Evolutionary conservation across 2,329 filamentous ascomycete species (phyloP).

Genomic region (Hypoxylon rubiginosum): DNA sequence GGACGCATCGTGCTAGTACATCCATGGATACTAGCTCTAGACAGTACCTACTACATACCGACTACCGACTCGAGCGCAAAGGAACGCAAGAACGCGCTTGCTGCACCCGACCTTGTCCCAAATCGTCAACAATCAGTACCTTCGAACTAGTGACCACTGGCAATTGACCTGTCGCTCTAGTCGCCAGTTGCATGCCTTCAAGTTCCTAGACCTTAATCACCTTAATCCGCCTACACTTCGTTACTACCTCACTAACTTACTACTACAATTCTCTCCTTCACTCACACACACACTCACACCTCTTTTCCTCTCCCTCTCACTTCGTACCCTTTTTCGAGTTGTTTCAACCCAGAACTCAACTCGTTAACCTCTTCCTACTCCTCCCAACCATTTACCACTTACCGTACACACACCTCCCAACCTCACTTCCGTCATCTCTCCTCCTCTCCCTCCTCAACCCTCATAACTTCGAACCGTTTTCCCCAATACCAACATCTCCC

Average conservation of each 20-base stretch:
- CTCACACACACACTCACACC: conserved; percentile 22
- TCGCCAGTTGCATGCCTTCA: conserved; percentile 24
- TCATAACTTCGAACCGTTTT: conserved; percentile 27
- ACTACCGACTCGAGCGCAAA: conserved; percentile 8
- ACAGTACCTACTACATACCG: conserved; percentile 39
- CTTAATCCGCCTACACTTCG: conserved; percentile 13
- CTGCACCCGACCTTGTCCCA: conserved; percentile 38
- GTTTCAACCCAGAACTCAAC: conserved; percentile 36
- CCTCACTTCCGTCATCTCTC: conserved; percentile 44
- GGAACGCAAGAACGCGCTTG: conserved; percentile 36
- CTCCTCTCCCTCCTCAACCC: conserved; percentile 39
- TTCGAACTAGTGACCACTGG: not conserved
- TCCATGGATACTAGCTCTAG: conserved; percentile 43
- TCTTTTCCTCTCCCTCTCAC: conserved; percentile 42
- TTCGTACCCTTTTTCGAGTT: conserved; percentile 45
- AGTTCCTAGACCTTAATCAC: not conserved
- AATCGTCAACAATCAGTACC: conserved; percentile 31
- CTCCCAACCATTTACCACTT: conserved; percentile 19
- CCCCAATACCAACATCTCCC: conserved; percentile 44
- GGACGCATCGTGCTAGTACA: not conserved
- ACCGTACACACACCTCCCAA: conserved; percentile 39
- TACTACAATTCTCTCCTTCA: conserved; percentile 13
- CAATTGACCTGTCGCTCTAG: not conserved
- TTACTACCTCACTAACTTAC: conserved; percentile 10
- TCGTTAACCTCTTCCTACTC: conserved; percentile 17